These are phyloP conservation scores for Hypoxylon sp. DNA, from an alignment of 2,329 filamentous ascomycete genomes.

Conservation along the genomic window DNA sequence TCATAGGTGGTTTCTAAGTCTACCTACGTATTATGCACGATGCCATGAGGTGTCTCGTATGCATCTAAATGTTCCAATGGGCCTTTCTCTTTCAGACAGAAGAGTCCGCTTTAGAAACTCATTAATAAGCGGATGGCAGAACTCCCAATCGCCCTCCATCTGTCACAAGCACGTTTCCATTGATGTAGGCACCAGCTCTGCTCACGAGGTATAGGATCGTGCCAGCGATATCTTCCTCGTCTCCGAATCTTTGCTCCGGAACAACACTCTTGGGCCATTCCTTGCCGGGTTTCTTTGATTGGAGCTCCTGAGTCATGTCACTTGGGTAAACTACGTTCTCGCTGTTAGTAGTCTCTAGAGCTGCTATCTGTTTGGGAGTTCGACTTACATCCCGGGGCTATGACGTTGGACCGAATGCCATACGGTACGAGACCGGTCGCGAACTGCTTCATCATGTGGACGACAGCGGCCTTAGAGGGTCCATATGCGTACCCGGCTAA, in stretches of 20 bases:
- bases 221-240: constrained; percentile 67
- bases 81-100: neutral
- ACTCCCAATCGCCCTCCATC: constrained; percentile 65
- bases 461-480: constrained; percentile 74
- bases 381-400: constrained; percentile 51
- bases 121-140: constrained; percentile 46
- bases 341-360: constrained; percentile 6
- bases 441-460: constrained; percentile 76
- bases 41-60: neutral
- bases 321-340: constrained; percentile 59
- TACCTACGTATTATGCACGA: neutral
- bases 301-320: constrained; percentile 60
- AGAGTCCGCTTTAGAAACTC: neutral
- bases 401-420: constrained; percentile 59
- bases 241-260: constrained; percentile 46
- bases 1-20: neutral
- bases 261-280: constrained; percentile 48
- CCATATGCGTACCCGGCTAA: constrained; percentile 77
- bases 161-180: constrained; percentile 66
- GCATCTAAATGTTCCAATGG: neutral
- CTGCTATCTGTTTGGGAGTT: neutral
- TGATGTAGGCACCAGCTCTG: constrained; percentile 67
- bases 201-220: constrained; percentile 67
- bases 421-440: constrained; percentile 71
- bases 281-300: constrained; percentile 7